Evolutionary conservation across 208 protist species (phyloP).

Genomic region (Trypanosoma caninum): DNA sequence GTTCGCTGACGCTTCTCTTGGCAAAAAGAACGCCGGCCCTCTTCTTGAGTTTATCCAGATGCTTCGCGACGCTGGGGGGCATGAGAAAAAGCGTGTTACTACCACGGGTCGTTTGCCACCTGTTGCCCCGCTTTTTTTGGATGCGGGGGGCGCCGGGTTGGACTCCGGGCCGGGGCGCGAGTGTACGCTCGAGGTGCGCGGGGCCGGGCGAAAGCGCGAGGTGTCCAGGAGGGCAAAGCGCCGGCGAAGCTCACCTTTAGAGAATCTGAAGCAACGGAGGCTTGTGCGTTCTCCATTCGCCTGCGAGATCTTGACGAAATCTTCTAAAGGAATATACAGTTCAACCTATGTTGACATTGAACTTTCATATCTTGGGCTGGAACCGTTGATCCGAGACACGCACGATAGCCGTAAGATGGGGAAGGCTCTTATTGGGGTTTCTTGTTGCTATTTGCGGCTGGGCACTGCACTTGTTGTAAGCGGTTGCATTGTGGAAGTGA

Average conservation of each 20-base stretch:
- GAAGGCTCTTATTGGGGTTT: constrained; percentile 25
- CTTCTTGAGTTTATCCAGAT: constrained; percentile 46
- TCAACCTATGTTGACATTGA: constrained; percentile 30
- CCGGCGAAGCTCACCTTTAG: neutral
- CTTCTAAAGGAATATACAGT: constrained; percentile 26
- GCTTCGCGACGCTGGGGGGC: constrained; percentile 10
- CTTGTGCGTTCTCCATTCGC: constrained; percentile 21
- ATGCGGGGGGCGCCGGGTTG: neutral
- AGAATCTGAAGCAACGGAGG: neutral
- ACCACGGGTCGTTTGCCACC: constrained; percentile 12
- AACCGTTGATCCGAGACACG: constrained; percentile 12
- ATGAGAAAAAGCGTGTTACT: constrained; percentile 9
- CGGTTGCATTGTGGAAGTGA: constrained; percentile 50
- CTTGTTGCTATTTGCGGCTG: constrained; percentile 50
- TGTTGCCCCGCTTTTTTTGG: neutral
- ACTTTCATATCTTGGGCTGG: constrained; percentile 21
- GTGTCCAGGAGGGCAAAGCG: neutral
- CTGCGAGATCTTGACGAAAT: constrained; percentile 21
- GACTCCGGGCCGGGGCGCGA: constrained; percentile 4
- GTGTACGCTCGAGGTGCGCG: neutral
- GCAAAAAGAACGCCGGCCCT: constrained; percentile 29
- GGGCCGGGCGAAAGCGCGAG: constrained; percentile 4
- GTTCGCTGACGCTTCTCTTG: neutral
- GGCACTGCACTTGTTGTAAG: constrained; percentile 54
- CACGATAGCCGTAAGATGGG: neutral